Conservation (phyloP, 2,329 filamentous ascomycete genomes). For the Phialophora chinensis region DNA sequence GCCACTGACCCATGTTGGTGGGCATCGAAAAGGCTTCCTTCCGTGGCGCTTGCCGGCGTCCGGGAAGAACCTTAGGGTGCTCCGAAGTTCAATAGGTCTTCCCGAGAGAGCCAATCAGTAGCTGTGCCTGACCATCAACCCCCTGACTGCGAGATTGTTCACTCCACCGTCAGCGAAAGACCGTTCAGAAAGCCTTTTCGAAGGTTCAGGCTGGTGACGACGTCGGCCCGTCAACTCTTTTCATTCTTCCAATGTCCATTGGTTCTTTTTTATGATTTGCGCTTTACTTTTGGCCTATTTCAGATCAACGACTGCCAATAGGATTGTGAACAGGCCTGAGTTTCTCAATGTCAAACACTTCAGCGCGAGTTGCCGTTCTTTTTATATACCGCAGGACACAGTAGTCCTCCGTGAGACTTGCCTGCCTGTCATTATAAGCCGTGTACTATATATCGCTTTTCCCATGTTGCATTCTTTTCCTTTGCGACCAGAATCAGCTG, state of each 20-base stretch:
- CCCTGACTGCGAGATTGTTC: conserved; percentile 16
- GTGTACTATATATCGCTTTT: neutral
- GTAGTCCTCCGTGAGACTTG: neutral
- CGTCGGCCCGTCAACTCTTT: neutral
- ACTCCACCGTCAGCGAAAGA: conserved; percentile 1
- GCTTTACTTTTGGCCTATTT: neutral
- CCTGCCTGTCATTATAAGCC: neutral
- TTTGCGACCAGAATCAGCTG: neutral
- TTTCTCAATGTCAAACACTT: neutral
- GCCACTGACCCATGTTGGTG: neutral
- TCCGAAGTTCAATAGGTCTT: neutral
- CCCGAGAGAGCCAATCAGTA: conserved; percentile 8
- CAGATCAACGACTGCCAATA: neutral
- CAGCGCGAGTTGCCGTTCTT: neutral
- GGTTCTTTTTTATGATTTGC: neutral
- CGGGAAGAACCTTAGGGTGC: conserved; percentile 25
- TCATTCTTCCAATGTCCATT: conserved; percentile 1
- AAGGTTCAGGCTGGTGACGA: conserved; percentile 9
- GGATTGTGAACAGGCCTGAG: neutral
- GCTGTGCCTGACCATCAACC: neutral
- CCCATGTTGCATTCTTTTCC: neutral
- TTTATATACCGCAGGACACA: neutral
- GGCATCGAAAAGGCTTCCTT: neutral
- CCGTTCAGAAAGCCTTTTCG: neutral
- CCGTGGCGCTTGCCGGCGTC: conserved; percentile 6